Percentiles rank a stretch among this genome's conserved stretches.
phyloP scores from a whole-genome alignment of 225 moss, liverwort and hornwort species.

The Lunularia cruciata region DNA sequence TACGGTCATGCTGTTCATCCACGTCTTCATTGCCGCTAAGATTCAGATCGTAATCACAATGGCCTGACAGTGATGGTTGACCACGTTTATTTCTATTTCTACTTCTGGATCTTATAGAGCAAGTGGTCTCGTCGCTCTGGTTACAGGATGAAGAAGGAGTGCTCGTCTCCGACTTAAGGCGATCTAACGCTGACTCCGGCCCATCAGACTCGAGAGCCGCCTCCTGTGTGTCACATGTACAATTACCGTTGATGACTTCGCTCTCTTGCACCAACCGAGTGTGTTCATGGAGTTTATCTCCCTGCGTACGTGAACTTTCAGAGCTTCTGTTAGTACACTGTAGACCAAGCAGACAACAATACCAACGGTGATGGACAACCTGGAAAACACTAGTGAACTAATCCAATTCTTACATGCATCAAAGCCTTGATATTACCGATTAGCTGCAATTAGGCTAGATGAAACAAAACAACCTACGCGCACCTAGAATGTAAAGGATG shows the following conservation, averaged over 20 bases:
- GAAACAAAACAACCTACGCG: too few species aligned
- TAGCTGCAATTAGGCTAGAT: too few species aligned
- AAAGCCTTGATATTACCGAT: too few species aligned
- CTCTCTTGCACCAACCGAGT: not conserved
- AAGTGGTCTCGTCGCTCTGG: slow-evolving; percentile 43
- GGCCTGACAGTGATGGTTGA: slow-evolving; percentile 21
- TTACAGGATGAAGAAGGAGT: slow-evolving; percentile 41
- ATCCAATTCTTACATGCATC: too few species aligned
- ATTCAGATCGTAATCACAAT: slow-evolving; percentile 32
- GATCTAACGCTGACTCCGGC: slow-evolving; percentile 19
- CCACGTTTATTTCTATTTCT: slow-evolving; percentile 20
- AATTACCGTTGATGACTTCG: not conserved
- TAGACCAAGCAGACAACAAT: too few species aligned
- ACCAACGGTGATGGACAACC: too few species aligned
- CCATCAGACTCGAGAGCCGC: slow-evolving; percentile 2
- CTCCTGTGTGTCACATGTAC: slow-evolving; percentile 3
- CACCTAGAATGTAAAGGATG: too few species aligned
- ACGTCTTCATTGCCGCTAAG: slow-evolving; percentile 25
- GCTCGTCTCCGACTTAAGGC: slow-evolving; percentile 24
- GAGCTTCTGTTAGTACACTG: too few species aligned
- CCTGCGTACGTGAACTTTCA: slow-evolving; percentile 9
- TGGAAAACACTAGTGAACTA: too few species aligned
- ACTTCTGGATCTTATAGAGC: slow-evolving; percentile 36
- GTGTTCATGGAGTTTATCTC: slow-evolving; percentile 2
- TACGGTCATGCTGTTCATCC: not conserved